phyloP scores from a whole-genome alignment of 805 yeast genomes.

The Cyberlindnera veronae region DNA sequence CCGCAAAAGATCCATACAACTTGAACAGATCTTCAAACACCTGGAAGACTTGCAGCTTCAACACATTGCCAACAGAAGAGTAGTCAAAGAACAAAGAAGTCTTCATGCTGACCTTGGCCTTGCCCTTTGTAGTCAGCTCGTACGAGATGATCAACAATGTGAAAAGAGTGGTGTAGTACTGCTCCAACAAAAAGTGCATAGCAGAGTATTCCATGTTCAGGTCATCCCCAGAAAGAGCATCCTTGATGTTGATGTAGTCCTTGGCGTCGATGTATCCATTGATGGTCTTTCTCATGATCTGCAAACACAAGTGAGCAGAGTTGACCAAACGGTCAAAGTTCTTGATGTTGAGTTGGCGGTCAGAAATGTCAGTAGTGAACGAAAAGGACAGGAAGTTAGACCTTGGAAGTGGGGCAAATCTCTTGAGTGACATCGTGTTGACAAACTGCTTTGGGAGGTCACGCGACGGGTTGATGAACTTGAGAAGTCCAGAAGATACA shows the following conservation, averaged over 20 bases:
- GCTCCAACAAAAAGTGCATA: conserved; percentile 13
- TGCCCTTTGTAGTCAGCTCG: conserved; percentile 20
- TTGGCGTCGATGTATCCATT: conserved; percentile 5
- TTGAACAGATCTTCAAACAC: conserved; percentile 34
- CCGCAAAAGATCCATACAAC: conserved; percentile 34
- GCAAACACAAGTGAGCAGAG: conserved; percentile 12
- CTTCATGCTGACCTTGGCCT: conserved; percentile 8
- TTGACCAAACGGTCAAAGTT: conserved; percentile 16
- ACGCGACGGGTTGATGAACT: conserved; percentile 15
- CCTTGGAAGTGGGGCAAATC: conserved; percentile 28
- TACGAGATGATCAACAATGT: conserved; percentile 12
- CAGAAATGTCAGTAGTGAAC: conserved; percentile 4
- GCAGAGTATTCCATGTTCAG: conserved; percentile 12
- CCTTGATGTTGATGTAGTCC: conserved; percentile 3
- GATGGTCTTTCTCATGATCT: conserved; percentile 11
- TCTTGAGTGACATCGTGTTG: conserved; percentile 11
- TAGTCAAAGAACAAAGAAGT: conserved; percentile 15
- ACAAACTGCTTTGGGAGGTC: conserved; percentile 9
- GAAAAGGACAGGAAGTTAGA: conserved; percentile 21
- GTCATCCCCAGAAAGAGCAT: conserved; percentile 7
- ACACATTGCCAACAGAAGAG: conserved; percentile 16
- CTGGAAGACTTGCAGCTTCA: conserved; percentile 24
- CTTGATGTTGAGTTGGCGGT: conserved; percentile 6
- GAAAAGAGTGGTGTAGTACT: conserved; percentile 16
- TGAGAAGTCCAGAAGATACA: conserved; percentile 14